Evolutionary conservation across 441 rosid species (phyloP), one percentile per base, ranked within the genome.

Genomic region (Bruguiera hainesii): DNA sequence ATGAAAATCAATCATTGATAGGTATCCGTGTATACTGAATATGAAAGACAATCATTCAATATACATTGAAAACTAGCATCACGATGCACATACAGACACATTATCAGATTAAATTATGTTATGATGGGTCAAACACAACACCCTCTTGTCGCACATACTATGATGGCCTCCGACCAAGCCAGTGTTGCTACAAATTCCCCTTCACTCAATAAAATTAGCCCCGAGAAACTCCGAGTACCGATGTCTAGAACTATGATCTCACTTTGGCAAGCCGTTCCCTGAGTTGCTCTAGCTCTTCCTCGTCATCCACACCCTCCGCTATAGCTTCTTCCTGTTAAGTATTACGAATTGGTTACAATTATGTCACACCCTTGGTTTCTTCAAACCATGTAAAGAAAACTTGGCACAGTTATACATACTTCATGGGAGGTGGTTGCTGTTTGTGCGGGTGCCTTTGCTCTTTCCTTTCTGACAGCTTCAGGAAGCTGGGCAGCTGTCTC

Each of bases 401-500:
- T 16, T 29, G 35, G 58, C 51, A 9, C 64, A 58, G 60, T 59
- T 48, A 31, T 26, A 42, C 56, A 35, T 79, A 79, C 87, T 68
- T 83, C 77, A 15, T 21, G 73, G 18, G 71, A 72, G 25, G 83
- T 70, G 69, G 73, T 75, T 51, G 79, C 78, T 68, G 50, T 59
- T n/a, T 70, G 66, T 19, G 77, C 66, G 62, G 79, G 71, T 58
- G 61, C 67, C 68, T 59, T 80, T 64, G 74, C 76, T 81, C 69
- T 81, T 87, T 78, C 84, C 75, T 81, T 79, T 82, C 48, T 50
- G 31, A 64, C 39, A 51, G 93, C 87, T 63, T 82, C 87, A 3
- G 91, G 93, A 37, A 89, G 86, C 78, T 86, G 85, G 25, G 91
- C 91, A 59, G 93, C 89, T 2, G 93, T 86, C 82, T 89, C 96